phyloP scores from a whole-genome alignment of 768 basidiomycete species.

The Pisolithus tinctorius region DNA sequence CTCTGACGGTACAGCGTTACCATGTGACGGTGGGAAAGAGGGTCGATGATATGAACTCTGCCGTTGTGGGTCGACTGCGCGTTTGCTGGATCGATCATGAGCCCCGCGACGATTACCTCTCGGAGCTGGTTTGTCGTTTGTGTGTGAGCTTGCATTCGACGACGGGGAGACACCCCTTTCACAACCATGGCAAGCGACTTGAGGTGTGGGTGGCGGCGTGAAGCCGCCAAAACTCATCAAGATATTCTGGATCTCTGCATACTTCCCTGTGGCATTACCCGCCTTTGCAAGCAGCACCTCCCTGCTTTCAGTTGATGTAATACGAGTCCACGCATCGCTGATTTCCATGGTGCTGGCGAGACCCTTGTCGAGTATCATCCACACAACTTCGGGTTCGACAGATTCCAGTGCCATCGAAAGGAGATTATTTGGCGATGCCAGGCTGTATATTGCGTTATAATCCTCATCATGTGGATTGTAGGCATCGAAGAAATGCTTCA shows the following conservation, averaged over 20 bases:
- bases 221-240: constrained; percentile 46
- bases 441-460: constrained; percentile 40
- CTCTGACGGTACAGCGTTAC: constrained; percentile 5
- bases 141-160: constrained; percentile 9
- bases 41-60: not conserved
- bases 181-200: constrained; percentile 6
- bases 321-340: constrained; percentile 42
- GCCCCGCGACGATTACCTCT: constrained; percentile 5
- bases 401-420: constrained; percentile 56
- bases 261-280: constrained; percentile 28
- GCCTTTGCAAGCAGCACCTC: constrained; percentile 17
- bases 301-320: constrained; percentile 32
- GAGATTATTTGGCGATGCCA: constrained; percentile 34
- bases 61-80: not conserved
- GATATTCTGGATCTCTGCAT: constrained; percentile 46
- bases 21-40: constrained; percentile 9
- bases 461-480: constrained; percentile 53
- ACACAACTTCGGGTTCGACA: constrained; percentile 55
- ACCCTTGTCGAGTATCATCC: constrained; percentile 54
- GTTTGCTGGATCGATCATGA: constrained; percentile 4
- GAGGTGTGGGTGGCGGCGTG: constrained; percentile 37
- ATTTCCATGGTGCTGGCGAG: constrained; percentile 46
- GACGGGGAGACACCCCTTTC: constrained; percentile 6
- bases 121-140: constrained; percentile 5
- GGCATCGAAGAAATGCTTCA: constrained; percentile 55